phyloP scores from a whole-genome alignment of 306 rosid genomes.

The Mucuna pruriens region DNA sequence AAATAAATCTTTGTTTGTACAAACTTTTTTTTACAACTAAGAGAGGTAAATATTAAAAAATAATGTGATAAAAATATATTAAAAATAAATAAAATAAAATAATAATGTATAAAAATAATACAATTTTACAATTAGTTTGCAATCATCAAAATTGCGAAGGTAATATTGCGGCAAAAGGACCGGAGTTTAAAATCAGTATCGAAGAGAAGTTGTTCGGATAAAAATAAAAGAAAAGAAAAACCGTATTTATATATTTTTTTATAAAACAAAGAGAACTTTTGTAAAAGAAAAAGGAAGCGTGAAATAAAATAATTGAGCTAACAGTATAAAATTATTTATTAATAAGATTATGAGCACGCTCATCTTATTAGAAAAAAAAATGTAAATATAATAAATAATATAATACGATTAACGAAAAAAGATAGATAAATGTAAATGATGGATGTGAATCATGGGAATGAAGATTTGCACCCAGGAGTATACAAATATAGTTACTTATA shows the following conservation, averaged over 20 bases:
- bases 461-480: too few species aligned
- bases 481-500: background rate
- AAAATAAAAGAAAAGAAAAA: background rate
- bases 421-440: background rate
- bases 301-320: background rate
- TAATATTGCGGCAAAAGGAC: background rate
- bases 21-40: too few species aligned
- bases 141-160: background rate
- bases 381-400: background rate
- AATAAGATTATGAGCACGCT: background rate
- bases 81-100: background rate
- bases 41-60: too few species aligned
- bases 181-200: background rate
- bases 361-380: background rate
- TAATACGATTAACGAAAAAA: background rate
- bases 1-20: background rate
- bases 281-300: background rate
- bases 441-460: too few species aligned
- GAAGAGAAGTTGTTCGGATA: background rate
- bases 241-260: background rate
- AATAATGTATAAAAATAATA: background rate
- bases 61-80: too few species aligned
- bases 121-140: background rate
- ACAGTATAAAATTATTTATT: background rate
- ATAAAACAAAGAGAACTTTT: background rate